phyloP scores from a whole-genome alignment of 495 filamentous ascomycete species.

The Penicillium flavigenum region DNA sequence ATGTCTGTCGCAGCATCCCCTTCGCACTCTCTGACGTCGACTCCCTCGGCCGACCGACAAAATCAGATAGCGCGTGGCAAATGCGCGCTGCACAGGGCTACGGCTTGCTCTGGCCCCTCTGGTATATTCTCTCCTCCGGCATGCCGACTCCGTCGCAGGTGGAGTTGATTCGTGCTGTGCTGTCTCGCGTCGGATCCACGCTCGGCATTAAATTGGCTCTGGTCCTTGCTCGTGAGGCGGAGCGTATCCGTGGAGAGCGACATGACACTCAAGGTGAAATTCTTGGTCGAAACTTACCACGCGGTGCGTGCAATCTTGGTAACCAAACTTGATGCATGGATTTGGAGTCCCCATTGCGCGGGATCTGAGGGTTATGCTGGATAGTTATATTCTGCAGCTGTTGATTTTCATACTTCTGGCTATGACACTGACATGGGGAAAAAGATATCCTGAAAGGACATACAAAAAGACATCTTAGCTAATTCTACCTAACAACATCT shows the following conservation, averaged over 20 bases:
- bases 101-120: constrained; percentile 45
- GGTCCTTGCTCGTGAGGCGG: constrained; percentile 34
- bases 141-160: constrained; percentile 36
- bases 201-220: constrained; percentile 43
- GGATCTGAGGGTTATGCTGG: too few species aligned
- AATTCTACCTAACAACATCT: too few species aligned
- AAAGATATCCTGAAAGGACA: too few species aligned
- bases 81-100: constrained; percentile 39
- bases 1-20: constrained; percentile 44
- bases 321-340: neutral
- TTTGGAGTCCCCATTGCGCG: too few species aligned
- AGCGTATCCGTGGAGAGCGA: constrained; percentile 9
- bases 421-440: too few species aligned
- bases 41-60: constrained; percentile 30
- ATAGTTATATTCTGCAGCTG: too few species aligned
- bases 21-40: constrained; percentile 43
- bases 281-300: neutral
- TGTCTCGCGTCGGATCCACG: constrained; percentile 33
- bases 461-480: too few species aligned
- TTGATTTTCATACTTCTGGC: too few species aligned
- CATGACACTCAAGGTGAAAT: neutral
- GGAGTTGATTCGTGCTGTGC: constrained; percentile 30
- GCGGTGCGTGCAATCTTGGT: neutral
- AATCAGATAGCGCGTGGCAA: constrained; percentile 14
- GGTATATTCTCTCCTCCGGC: constrained; percentile 41